Base-by-base conservation (phyloP, 2,329 filamentous ascomycete genomes). In the Didymella pinodella region DNA sequence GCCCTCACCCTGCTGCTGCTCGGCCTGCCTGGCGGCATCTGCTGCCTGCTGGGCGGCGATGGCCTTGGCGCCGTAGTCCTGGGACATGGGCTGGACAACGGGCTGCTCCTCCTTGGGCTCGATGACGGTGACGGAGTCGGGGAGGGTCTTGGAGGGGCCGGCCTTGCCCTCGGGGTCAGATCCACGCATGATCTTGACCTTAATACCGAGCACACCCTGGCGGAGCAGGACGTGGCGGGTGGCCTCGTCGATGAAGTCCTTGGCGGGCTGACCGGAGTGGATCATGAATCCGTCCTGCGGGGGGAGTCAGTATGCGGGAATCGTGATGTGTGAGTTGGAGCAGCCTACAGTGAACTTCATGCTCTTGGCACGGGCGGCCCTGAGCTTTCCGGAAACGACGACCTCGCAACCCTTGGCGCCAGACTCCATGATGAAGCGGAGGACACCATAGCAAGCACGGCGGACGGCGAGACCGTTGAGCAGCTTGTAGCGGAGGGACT, bases 171-270 rank as follows among this genome's bases (percentile, higher is more conserved):
- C 93, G 81, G 95, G 95, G 86, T 99, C 95, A 75, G 92, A 95
- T 80, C 95, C 95, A 82, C 96, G 93, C 95, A 99, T 99, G 86
- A 99, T 99, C 93, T 99, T 99, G 84, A 99, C 95, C 90, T 99
- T 99, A 87, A 99, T 99, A 86, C 95, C 95, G 72, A 99, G 87
- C 72, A 99, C 95, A 91, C 95, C 95, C 88, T 99, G 95, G 85
- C 96, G 92, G 83, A 99, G 93, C 73, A 99, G 93, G 77, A 99
- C 95, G 92, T 99, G 95, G 77, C 95, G 95, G 79, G 95, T 98
- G 75, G 96, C 96, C 78, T 85, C 88, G 88, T 99, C 95, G 82
- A 99, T 99, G 87, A 99, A 99, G 86, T 99, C 95, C 85, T 96
- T 94, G 79, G 94, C 95, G 79, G 95, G 95, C 84, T 99, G 95